Evolutionary conservation across 2,329 filamentous ascomycete genomes (phyloP).

Genomic region (Claviceps paspali): DNA sequence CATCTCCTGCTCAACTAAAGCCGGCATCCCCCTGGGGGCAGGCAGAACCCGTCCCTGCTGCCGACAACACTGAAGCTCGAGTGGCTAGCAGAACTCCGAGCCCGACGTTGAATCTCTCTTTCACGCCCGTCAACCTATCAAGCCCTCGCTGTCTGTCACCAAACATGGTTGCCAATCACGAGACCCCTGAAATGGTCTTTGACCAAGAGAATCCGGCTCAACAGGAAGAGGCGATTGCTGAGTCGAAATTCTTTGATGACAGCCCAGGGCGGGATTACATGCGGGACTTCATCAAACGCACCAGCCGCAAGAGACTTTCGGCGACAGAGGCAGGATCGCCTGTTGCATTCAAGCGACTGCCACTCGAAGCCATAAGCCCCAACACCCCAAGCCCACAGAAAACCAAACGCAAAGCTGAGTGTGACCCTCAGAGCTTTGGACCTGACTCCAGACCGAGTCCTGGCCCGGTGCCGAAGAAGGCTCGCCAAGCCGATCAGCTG

Average conservation of each 20-base stretch:
- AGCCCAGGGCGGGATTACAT: conserved; percentile 21
- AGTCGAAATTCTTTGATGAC: conserved; percentile 11
- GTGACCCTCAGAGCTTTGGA: conserved; percentile 7
- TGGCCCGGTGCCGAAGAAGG: conserved; percentile 13
- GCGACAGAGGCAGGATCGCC: conserved; percentile 18
- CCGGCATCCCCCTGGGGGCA: not conserved
- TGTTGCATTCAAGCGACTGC: conserved; percentile 14
- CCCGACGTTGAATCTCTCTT: not conserved
- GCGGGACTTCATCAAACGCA: conserved; percentile 21
- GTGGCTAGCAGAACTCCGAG: not conserved
- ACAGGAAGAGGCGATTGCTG: not conserved
- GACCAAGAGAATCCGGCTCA: not conserved
- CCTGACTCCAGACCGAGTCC: conserved; percentile 11
- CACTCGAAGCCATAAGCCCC: conserved; percentile 20
- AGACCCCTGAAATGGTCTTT: not conserved
- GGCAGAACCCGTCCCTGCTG: not conserved
- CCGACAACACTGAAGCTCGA: not conserved
- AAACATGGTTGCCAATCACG: not conserved
- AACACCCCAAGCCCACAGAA: conserved; percentile 19
- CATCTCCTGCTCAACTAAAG: not conserved
- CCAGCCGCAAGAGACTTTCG: conserved; percentile 14
- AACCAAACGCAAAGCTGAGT: conserved; percentile 18
- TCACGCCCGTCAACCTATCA: not conserved
- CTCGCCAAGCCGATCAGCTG: conserved; percentile 9
- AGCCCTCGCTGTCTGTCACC: not conserved